A percentile compares a stretch with the other conserved stretches of the same genome.
Conservation (phyloP, 805 yeast genomes). For the Sporopachydermia quercuum region DNA sequence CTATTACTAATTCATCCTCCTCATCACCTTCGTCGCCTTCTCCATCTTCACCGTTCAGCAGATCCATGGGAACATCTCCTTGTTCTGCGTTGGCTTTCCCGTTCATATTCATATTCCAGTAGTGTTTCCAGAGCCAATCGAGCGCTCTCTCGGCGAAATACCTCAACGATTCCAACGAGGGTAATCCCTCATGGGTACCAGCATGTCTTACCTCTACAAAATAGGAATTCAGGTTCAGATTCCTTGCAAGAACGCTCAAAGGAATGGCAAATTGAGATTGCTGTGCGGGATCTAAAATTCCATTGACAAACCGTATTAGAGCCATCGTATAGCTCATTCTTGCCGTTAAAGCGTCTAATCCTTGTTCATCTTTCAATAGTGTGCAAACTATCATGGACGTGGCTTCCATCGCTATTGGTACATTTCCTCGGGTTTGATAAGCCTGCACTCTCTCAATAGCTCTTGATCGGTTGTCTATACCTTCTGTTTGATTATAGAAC, state of each 20-base stretch:
- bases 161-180: constrained; percentile 55
- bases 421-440: constrained; percentile 40
- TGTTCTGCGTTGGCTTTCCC: constrained; percentile 7
- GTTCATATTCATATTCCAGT: constrained; percentile 45
- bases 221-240: constrained; percentile 52
- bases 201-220: constrained; percentile 85
- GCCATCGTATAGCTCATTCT: constrained; percentile 57
- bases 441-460: constrained; percentile 34
- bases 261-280: constrained; percentile 68
- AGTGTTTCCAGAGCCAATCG: constrained; percentile 57
- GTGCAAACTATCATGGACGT: constrained; percentile 47
- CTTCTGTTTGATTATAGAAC: constrained; percentile 30
- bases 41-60: constrained; percentile 7
- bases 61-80: constrained; percentile 5
- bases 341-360: constrained; percentile 21
- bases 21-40: constrained; percentile 14
- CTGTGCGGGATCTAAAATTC: constrained; percentile 76
- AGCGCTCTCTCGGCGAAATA: constrained; percentile 45
- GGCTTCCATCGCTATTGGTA: constrained; percentile 61
- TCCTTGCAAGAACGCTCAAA: constrained; percentile 55
- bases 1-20: constrained; percentile 6
- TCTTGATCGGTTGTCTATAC: constrained; percentile 20
- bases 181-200: constrained; percentile 81
- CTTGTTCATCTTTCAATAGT: constrained; percentile 25
- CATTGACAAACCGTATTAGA: constrained; percentile 77